Base-by-base conservation (phyloP, 805 yeast genomes). In the Ogataea kodamae region DNA sequence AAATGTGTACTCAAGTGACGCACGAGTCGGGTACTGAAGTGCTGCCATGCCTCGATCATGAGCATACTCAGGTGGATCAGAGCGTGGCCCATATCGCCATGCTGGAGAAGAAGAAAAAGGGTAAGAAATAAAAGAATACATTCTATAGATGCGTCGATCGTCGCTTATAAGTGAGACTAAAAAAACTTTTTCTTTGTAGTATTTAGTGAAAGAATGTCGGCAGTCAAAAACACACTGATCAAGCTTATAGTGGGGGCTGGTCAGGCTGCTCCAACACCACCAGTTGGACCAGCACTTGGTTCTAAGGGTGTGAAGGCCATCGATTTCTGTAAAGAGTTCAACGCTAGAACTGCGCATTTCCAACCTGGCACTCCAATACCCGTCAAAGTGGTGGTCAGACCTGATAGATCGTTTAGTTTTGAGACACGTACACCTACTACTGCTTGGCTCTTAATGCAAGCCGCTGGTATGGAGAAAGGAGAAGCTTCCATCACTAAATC, bases 271-370 rank as follows among this genome's bases (percentile, higher is more conserved):
- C 97, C 98, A 25, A 81, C 96, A 2, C 98, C 98, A 18, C 98
- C 98, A 5, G 97, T 92, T 18, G 98, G 98, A 46, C 98, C 98
- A 28, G 98, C 97, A 0, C 69, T 92, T 30, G 98, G 98, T 48
- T 90, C 97, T 40, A 90, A 90, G 61, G 98, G 98, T 69, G 95
- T 92, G 28, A 92, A 92, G 59, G 97, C 97, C 44, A 92, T 92
- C 54, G 98, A 92, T 61, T 92, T 92, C 54, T 90, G 97, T 66
- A 92, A 92, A 62, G 97, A 92, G 58, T 92, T 92, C 70, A 92
- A 92, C 59, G 98, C 98, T 16, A 79, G 96, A 60, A 88, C 97
- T 9, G 95, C 96, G 6, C 78, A 79, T 46, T 82, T 76, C 55
- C 73, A 73, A 33, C 87, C 94, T 10, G 97, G 95, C 26, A 76